phyloP scores from a whole-genome alignment of 805 yeast genomes.

The Ogataea ganodermae region DNA sequence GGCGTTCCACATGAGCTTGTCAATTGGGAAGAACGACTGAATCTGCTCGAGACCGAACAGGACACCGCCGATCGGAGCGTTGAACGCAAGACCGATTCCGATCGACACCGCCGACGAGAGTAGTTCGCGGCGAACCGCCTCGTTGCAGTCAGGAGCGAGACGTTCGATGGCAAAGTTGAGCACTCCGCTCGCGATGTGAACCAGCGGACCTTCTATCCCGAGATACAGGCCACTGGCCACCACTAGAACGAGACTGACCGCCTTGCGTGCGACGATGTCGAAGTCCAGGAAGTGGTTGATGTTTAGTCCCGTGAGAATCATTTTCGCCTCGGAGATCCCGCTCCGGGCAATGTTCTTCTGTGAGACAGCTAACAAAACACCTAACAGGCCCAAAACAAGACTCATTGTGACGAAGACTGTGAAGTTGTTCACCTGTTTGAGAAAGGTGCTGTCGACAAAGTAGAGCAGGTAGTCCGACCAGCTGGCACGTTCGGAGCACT shows the following conservation, averaged over 20 bases:
- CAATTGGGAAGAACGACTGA: constrained; percentile 62
- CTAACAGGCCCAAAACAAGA: constrained; percentile 39
- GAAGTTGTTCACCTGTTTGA: constrained; percentile 32
- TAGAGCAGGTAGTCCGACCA: constrained; percentile 38
- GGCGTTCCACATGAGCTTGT: constrained; percentile 76
- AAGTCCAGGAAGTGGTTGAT: constrained; percentile 54
- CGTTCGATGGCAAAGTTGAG: constrained; percentile 41
- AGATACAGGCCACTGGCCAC: constrained; percentile 80
- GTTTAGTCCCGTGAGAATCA: constrained; percentile 65
- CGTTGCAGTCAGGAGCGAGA: constrained; percentile 43
- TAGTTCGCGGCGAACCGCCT: constrained; percentile 65
- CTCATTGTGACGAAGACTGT: constrained; percentile 42
- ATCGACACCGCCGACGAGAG: constrained; percentile 77
- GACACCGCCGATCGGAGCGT: constrained; percentile 88
- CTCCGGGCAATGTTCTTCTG: constrained; percentile 48
- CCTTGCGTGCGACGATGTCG: constrained; percentile 55
- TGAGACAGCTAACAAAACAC: constrained; percentile 35
- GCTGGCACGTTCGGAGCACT: constrained; percentile 38
- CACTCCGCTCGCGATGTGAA: constrained; percentile 72
- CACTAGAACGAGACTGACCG: constrained; percentile 59
- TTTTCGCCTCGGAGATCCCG: constrained; percentile 76
- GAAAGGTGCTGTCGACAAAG: constrained; percentile 28
- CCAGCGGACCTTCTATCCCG: constrained; percentile 87
- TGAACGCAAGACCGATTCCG: constrained; percentile 83
- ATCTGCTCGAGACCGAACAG: constrained; percentile 72